Conservation (phyloP, 495 filamentous ascomycete genomes). For the Collariella sp. region DNA sequence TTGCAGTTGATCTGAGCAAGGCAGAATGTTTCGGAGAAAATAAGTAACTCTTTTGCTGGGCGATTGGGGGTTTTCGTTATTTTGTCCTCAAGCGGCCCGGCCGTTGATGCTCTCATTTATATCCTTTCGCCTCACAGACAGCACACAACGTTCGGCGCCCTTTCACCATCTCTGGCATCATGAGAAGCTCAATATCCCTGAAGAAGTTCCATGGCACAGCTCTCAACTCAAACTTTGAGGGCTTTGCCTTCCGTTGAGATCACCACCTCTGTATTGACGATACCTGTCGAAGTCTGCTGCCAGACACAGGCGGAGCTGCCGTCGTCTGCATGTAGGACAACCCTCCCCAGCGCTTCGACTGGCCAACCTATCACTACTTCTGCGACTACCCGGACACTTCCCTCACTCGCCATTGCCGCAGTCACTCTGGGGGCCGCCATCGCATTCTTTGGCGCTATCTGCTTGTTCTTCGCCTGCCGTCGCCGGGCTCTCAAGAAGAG, state of each 20-base stretch:
- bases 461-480: not conserved
- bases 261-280: not conserved
- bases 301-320: not conserved
- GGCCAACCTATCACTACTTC: not conserved
- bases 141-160: not conserved
- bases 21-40: not conserved
- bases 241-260: not conserved
- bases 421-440: not conserved
- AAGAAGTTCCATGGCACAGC: not conserved
- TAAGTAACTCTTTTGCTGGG: not conserved
- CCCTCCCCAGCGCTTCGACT: not conserved
- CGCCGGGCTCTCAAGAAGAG: conserved; percentile 1
- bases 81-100: conserved; percentile 1
- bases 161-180: not conserved
- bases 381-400: not conserved
- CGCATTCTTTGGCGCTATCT: not conserved
- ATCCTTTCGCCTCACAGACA: not conserved
- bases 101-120: not conserved
- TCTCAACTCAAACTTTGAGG: not conserved
- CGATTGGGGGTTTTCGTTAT: not conserved
- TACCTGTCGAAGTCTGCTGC: not conserved
- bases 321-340: not conserved
- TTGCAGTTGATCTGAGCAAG: not conserved
- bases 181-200: conserved; percentile 8
- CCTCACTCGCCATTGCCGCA: not conserved